Evolutionary conservation across 257 asterid genomes (phyloP).

Genomic region (Solanum pennellii): DNA sequence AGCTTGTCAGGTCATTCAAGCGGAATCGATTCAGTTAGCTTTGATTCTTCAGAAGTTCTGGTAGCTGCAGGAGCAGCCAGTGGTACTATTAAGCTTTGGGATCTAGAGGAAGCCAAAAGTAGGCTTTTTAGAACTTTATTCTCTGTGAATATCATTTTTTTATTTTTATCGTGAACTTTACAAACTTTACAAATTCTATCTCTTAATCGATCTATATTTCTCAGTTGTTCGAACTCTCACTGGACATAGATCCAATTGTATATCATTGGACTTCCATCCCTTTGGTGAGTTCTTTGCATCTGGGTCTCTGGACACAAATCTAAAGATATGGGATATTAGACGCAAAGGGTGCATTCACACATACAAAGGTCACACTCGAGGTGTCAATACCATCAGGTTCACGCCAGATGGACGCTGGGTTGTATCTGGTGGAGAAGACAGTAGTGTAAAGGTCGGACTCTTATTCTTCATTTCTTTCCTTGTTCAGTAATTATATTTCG

Average conservation of each 20-base stretch:
- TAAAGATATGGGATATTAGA: conserved; percentile 97
- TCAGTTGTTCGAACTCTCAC: conserved; percentile 90
- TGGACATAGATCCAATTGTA: conserved; percentile 97
- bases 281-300: conserved; percentile 99
- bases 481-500: background rate
- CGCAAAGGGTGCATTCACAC: conserved; percentile 96
- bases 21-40: conserved; percentile 95
- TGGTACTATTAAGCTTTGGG: conserved; percentile 98
- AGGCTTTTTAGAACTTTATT: conserved; percentile 15
- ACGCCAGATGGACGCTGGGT: conserved; percentile 99
- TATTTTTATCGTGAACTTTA: background rate
- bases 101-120: conserved; percentile 98
- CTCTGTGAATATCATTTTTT: background rate
- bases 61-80: conserved; percentile 99
- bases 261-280: conserved; percentile 95
- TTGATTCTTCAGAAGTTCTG: conserved; percentile 91
- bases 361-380: conserved; percentile 96
- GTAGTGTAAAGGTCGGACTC: conserved; percentile 72
- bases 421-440: conserved; percentile 98
- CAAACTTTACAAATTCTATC: background rate
- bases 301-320: conserved; percentile 94
- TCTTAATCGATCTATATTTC: background rate
- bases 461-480: conserved; percentile 2
- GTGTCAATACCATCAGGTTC: conserved; percentile 84
- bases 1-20: conserved; percentile 98